Evolutionary conservation across 192 early-diverging fungal species (phyloP).

Genomic region (Entomortierella parvispora): DNA sequence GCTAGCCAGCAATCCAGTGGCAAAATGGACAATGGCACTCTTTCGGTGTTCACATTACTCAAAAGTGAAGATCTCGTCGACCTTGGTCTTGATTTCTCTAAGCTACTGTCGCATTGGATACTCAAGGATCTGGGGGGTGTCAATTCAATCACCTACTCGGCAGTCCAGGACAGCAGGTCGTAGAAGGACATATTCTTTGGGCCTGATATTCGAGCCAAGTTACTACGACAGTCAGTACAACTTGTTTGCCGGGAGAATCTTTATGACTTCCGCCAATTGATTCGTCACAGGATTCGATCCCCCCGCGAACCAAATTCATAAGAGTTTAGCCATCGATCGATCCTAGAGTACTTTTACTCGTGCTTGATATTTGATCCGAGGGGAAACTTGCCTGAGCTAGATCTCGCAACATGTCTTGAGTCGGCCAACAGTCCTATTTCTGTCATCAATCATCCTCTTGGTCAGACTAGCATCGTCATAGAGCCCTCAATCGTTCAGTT

Average conservation of each 20-base stretch:
- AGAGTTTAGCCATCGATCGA: constrained; percentile 9
- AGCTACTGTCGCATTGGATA: neutral
- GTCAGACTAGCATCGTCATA: neutral
- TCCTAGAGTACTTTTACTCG: constrained; percentile 10
- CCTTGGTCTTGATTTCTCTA: neutral
- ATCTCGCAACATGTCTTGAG: too few relatives aligned
- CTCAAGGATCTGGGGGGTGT: neutral
- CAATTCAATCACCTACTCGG: neutral
- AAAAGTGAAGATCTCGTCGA: neutral
- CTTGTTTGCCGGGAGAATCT: neutral
- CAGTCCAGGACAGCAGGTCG: neutral
- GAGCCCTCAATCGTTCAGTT: neutral
- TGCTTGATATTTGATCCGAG: neutral
- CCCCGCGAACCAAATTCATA: neutral
- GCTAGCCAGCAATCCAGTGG: neutral
- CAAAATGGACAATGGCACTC: neutral
- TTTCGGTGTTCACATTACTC: neutral
- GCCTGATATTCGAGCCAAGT: neutral
- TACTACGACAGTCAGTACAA: neutral
- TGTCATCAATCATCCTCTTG: neutral
- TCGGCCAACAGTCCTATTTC: neutral
- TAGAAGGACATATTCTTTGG: constrained; percentile 8
- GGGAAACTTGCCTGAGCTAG: too few relatives aligned
- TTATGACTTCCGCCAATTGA: too few relatives aligned
- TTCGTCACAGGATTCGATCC: too few relatives aligned